Percentiles rank a stretch among this genome's conserved stretches.
Evolutionary conservation across 352 stramenopile species (phyloP).

Genomic region (Globisporangium recalcitrans): DNA sequence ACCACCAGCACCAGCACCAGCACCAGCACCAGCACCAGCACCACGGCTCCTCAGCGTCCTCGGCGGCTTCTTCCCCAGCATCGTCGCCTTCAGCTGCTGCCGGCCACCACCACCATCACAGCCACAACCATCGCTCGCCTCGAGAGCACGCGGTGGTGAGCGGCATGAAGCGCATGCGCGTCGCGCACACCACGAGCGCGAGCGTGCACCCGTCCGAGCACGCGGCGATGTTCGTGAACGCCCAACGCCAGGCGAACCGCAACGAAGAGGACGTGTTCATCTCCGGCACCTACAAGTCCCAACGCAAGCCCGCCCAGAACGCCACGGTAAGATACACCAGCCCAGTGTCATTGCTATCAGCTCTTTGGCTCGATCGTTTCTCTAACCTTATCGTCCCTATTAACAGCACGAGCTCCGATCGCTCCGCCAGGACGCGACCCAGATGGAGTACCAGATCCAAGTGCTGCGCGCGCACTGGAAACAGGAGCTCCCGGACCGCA

Average conservation of each 20-base stretch:
- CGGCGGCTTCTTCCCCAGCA: not conserved
- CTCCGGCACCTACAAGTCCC: conserved; percentile 24
- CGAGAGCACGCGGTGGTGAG: not conserved
- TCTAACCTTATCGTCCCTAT: too few species aligned
- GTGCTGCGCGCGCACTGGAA: conserved; percentile 43
- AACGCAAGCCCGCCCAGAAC: conserved; percentile 27
- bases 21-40: too few species aligned
- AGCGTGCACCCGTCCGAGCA: conserved; percentile 9
- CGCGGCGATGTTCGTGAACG: not conserved
- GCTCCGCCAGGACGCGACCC: conserved; percentile 37
- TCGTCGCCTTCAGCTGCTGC: not conserved
- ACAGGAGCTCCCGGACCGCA: conserved; percentile 25
- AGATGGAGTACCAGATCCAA: conserved; percentile 37
- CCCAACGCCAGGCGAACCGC: not conserved
- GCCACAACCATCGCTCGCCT: not conserved
- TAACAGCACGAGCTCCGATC: conserved; percentile 43
- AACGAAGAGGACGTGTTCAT: conserved; percentile 32
- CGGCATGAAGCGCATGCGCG: conserved; percentile 2
- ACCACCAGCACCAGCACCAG: too few species aligned
- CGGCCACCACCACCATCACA: not conserved
- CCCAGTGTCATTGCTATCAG: not conserved
- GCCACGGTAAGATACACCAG: conserved; percentile 35
- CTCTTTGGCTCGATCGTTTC: not conserved
- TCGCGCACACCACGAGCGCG: not conserved
- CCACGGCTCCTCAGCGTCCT: not conserved